Conservation (phyloP, 2,329 filamentous ascomycete species). For the Byssoonygena ceratinophila region DNA sequence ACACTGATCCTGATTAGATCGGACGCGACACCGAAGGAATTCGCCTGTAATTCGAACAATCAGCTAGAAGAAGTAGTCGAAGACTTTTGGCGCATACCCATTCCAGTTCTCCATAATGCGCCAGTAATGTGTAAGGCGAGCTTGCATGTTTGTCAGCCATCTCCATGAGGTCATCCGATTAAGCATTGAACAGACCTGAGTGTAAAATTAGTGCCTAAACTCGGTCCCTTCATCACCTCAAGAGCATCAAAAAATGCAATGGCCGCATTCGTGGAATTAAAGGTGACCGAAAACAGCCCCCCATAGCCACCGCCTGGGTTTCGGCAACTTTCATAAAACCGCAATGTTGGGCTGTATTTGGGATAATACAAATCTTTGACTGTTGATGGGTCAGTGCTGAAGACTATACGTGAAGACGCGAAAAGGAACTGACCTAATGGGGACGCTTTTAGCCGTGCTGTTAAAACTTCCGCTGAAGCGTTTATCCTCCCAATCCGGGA, state of each 20-base stretch:
- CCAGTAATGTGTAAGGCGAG: slow-evolving; percentile 81
- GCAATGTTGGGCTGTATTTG: slow-evolving; percentile 58
- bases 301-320: slow-evolving; percentile 73
- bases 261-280: slow-evolving; percentile 59
- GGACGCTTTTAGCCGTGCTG: slow-evolving; percentile 54
- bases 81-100: slow-evolving; percentile 48
- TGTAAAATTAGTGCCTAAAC: slow-evolving; percentile 93
- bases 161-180: background rate
- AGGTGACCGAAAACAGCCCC: slow-evolving; percentile 75
- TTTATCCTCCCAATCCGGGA: slow-evolving; percentile 76
- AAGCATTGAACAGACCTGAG: slow-evolving; percentile 43
- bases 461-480: slow-evolving; percentile 71
- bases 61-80: background rate
- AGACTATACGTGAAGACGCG: background rate
- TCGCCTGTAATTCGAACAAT: slow-evolving; percentile 42
- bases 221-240: slow-evolving; percentile 85
- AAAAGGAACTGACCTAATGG: slow-evolving; percentile 35
- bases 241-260: slow-evolving; percentile 75
- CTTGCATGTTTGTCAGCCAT: slow-evolving; percentile 27
- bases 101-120: slow-evolving; percentile 83
- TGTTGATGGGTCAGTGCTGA: slow-evolving; percentile 22
- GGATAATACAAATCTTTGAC: slow-evolving; percentile 82
- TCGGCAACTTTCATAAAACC: slow-evolving; percentile 68
- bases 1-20: slow-evolving; percentile 79
- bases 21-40: slow-evolving; percentile 64